Evolutionary conservation across 2,329 filamentous ascomycete species (phyloP).

Genomic region (Pyrenophora teres): DNA sequence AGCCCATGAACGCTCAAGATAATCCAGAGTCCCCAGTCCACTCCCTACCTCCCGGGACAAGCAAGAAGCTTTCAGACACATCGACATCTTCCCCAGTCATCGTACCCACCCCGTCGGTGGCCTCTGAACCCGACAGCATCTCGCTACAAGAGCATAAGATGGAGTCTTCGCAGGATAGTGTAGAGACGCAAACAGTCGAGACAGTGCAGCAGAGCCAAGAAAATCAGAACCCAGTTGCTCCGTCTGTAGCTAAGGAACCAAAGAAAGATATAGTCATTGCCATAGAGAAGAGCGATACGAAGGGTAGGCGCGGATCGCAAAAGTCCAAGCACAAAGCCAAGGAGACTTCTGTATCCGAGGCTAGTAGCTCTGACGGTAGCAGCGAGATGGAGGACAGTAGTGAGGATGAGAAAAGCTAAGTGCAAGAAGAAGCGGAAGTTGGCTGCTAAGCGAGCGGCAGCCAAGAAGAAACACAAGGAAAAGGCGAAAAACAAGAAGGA

Average conservation of each 20-base stretch:
- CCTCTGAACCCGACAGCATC: slow-evolving; percentile 25
- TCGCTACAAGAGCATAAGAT: slow-evolving; percentile 19
- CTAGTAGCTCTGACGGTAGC: slow-evolving; percentile 23
- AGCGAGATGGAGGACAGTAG: slow-evolving; percentile 25
- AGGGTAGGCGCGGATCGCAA: slow-evolving; percentile 18
- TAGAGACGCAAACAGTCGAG: slow-evolving; percentile 10
- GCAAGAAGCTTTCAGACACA: slow-evolving; percentile 26
- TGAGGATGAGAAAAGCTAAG: slow-evolving; percentile 31
- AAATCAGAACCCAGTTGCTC: slow-evolving; percentile 4
- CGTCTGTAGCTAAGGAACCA: slow-evolving; percentile 12
- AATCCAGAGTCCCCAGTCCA: slow-evolving; percentile 15
- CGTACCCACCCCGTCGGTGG: slow-evolving; percentile 31
- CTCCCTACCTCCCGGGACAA: slow-evolving; percentile 10
- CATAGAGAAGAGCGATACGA: slow-evolving; percentile 20
- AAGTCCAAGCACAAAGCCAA: slow-evolving; percentile 25
- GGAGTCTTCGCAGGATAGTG: slow-evolving; percentile 20
- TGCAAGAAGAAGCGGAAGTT: slow-evolving; percentile 27
- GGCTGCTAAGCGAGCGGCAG: slow-evolving; percentile 15
- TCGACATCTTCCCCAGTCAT: slow-evolving; percentile 31
- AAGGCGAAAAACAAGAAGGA: slow-evolving; percentile 31
- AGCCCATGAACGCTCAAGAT: slow-evolving; percentile 28
- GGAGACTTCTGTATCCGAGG: slow-evolving; percentile 30
- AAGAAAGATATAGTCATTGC: slow-evolving; percentile 8
- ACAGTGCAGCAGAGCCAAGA: neutral
- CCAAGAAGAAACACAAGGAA: slow-evolving; percentile 27